phyloP scores from a whole-genome alignment of 2,329 filamentous ascomycete species.

The Pseudogymnoascus sp. region DNA sequence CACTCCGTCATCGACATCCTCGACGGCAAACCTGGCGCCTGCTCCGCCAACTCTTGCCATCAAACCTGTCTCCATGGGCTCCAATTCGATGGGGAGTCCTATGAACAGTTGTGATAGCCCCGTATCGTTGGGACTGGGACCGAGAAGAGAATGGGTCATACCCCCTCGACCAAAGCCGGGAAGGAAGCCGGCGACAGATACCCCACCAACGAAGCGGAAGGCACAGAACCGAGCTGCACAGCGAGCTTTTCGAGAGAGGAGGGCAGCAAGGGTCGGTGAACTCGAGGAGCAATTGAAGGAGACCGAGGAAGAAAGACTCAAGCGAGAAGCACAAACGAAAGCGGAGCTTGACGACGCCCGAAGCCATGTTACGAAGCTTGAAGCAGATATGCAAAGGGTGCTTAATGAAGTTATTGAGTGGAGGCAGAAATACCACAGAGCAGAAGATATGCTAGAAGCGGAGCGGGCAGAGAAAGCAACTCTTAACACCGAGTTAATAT shows the following conservation, averaged over 20 bases:
- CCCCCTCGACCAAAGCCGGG: conserved; percentile 82
- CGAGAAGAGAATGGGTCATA: conserved; percentile 78
- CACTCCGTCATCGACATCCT: conserved; percentile 32
- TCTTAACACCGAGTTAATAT: conserved; percentile 33
- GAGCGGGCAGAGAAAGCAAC: conserved; percentile 35
- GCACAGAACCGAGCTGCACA: conserved; percentile 91
- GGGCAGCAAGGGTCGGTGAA: conserved; percentile 75
- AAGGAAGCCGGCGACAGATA: conserved; percentile 87
- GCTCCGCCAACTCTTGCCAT: conserved; percentile 29
- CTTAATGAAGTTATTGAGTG: conserved; percentile 30
- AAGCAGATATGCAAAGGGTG: conserved; percentile 59
- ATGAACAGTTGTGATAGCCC: conserved; percentile 30
- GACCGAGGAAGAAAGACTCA: conserved; percentile 47
- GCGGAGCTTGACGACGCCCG: conserved; percentile 10
- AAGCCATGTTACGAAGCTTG: conserved; percentile 50
- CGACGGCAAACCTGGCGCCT: conserved; percentile 27
- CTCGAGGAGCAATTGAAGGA: conserved; percentile 59
- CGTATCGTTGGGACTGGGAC: conserved; percentile 48
- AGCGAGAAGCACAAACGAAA: conserved; percentile 47
- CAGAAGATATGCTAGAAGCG: conserved; percentile 27
- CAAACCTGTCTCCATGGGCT: conserved; percentile 28
- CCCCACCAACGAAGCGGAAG: conserved; percentile 86
- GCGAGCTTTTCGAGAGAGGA: conserved; percentile 78
- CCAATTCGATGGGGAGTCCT: conserved; percentile 21
- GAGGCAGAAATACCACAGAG: conserved; percentile 26